A percentile compares a stretch with the other conserved stretches of the same genome.
Conservation (phyloP, 768 basidiomycete species). For the Fistulinella prunicolor region DNA sequence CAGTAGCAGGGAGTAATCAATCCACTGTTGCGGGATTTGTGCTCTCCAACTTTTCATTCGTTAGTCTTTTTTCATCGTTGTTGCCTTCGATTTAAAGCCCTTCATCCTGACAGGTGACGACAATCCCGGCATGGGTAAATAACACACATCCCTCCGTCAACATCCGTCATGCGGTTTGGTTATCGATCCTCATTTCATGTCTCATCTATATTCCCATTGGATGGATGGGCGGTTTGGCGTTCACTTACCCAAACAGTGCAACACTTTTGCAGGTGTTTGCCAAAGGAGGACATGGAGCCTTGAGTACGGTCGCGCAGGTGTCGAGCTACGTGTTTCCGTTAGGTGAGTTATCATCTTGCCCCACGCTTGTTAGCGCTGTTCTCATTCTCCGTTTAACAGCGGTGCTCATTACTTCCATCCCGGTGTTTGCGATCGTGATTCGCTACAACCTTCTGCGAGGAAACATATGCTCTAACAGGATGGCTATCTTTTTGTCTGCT, state of each 20-base stretch:
- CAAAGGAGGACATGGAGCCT: conserved; percentile 1
- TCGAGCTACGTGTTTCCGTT: conserved; percentile 23
- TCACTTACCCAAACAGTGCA: conserved; percentile 1
- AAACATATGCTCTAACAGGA: conserved; percentile 22
- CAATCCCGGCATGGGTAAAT: conserved; percentile 26
- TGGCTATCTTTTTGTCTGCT: conserved; percentile 24
- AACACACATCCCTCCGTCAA: conserved; percentile 23
- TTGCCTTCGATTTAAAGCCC: neutral
- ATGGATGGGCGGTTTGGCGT: conserved; percentile 21
- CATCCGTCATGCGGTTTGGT: conserved; percentile 21
- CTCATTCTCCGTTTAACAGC: conserved; percentile 3
- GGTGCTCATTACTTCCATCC: conserved; percentile 25
- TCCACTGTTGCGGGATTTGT: conserved; percentile 23
- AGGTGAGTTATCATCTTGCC: conserved; percentile 4
- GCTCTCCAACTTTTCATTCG: conserved; percentile 25
- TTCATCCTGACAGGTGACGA: conserved; percentile 15
- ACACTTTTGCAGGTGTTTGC: conserved; percentile 21
- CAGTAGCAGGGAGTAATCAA: conserved; percentile 17
- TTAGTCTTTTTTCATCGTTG: conserved; percentile 1
- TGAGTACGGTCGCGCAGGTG: conserved; percentile 7
- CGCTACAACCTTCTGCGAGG: conserved; percentile 26
- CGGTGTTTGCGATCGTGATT: conserved; percentile 23
- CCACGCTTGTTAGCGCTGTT: neutral
- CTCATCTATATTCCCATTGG: conserved; percentile 24
- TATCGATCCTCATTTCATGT: conserved; percentile 22